Evolutionary conservation across 345 rosid genomes (phyloP), one percentile per base, ranked within the genome.

Genomic region (Microcos paniculata): DNA sequence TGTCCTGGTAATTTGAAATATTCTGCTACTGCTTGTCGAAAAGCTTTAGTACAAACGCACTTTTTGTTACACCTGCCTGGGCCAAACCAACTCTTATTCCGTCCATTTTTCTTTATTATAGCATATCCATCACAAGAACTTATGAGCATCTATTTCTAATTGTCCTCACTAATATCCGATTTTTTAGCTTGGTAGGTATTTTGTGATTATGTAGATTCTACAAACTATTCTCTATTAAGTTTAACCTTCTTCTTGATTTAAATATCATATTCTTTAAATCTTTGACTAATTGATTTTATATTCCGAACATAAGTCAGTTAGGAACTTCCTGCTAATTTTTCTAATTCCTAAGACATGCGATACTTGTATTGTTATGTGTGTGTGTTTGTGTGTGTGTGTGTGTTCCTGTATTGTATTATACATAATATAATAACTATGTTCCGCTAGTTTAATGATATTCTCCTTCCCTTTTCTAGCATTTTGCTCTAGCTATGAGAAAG

Each of bases 401-500:
- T 23, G 7, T 48, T n/a, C n/a, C 13, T 82, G 42, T 38, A 66
- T 67, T 55, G 24, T 38, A 19, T 28, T 13, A 61, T 12, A 6
- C 40, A 67, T 35, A 35, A 35, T 35, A 35, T 35, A 43, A 24
- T 26, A 67, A 67, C 8, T 71, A 42, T 68, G 40, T 68, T 35
- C 61, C 48, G 59, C 45, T 82, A 43, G 62, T 62, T 80, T 40
- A 58, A 43, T 46, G 70, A 38, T 75, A 71, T 69, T 49, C 74
- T 63, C 62, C 42, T 43, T 31, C 28, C 59, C 35, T 73, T 80
- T 31, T 70, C 78, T 82, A 95, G 99, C 71, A 76, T 74, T 95
- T 95, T 85, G 93, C 93, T 64, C 69, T 76, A 76, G 85, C 84
- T 24, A 72, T 93, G 84, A 90, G 98, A 84, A 88, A 82, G 84